Evolutionary conservation across 352 stramenopile genomes (phyloP), one percentile per base, ranked within the genome.

Genomic region (Globisporangium cederbergense): DNA sequence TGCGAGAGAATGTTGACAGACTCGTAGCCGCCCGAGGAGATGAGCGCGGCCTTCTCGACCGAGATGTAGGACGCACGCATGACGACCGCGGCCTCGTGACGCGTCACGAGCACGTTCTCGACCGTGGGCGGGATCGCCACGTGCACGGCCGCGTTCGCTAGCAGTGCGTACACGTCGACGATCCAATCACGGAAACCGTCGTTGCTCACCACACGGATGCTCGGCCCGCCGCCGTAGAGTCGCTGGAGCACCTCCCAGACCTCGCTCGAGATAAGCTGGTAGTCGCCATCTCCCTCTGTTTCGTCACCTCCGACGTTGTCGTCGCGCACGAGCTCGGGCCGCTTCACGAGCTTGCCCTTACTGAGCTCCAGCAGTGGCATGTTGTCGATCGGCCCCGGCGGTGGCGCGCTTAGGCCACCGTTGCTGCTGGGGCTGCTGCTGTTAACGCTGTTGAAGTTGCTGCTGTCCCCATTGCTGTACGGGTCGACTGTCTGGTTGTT

Each of bases 191-290:
- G 28, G 43, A 57, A 65, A 16, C 65, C 9, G 59, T 68, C 40
- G 63, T 54, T 49, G 55, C 71, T 53, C 62, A 68, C 67, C 6
- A 84, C 77, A 59, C 78, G 74, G 56, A 88, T 74, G 10, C 68
- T 65, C 20, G 84, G 84, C 8, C 77, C 77, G 20, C 84, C 84
- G 42, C 84, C 80, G 59, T 93, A 93, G 2, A 89, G 69, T 20
- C 83, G 75, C 40, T 81, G 72, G 36, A 91, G 77, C 53, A 90
- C 84, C 20, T 91, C 81, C 77, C 78, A 93, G 0, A 93, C 76
- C 49, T 93, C 84, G 2, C 74, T 56, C 11, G 83, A 76, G 34
- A 93, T 71, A 25, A 89, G 63, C 62, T 92, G 83, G 56, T 76
- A 92, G 62, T 88, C 83, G 1, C 74, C 64, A 0, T 66, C 58